phyloP scores from a whole-genome alignment of 2,329 filamentous ascomycete genomes.

The Fusarium paranaense region DNA sequence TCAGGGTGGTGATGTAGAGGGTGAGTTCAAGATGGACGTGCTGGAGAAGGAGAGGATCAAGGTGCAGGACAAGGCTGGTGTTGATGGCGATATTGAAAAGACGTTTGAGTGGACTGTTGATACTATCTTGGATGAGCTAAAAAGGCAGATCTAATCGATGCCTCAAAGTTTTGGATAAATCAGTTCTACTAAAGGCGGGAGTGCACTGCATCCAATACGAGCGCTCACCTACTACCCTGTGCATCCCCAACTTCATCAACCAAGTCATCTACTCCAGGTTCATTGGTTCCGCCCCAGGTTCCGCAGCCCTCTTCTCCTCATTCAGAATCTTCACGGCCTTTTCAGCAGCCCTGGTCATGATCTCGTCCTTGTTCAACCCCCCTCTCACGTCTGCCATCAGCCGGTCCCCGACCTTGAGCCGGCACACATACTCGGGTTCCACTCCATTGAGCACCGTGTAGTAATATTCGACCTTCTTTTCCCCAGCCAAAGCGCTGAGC shows the following conservation, averaged over 20 bases:
- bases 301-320: constrained; percentile 21
- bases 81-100: constrained; percentile 69
- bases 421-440: constrained; percentile 55
- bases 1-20: constrained; percentile 73
- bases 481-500: constrained; percentile 69
- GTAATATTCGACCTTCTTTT: constrained; percentile 66
- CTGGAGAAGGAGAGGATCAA: constrained; percentile 58
- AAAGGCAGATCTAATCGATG: constrained; percentile 33
- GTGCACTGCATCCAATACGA: neutral
- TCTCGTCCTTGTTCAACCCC: constrained; percentile 63
- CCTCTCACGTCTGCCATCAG: constrained; percentile 58
- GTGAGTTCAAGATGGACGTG: constrained; percentile 60
- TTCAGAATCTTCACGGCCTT: constrained; percentile 56
- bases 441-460: constrained; percentile 43
- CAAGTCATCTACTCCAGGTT: neutral
- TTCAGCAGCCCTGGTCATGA: constrained; percentile 67
- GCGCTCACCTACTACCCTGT: neutral
- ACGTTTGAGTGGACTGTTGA: constrained; percentile 77
- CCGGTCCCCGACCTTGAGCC: constrained; percentile 60
- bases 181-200: neutral
- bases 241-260: neutral
- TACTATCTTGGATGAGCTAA: constrained; percentile 64
- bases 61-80: constrained; percentile 59
- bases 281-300: neutral
- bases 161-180: neutral